phyloP scores from a whole-genome alignment of 2,329 filamentous ascomycete species.

The Didymosphaeria variabile region DNA sequence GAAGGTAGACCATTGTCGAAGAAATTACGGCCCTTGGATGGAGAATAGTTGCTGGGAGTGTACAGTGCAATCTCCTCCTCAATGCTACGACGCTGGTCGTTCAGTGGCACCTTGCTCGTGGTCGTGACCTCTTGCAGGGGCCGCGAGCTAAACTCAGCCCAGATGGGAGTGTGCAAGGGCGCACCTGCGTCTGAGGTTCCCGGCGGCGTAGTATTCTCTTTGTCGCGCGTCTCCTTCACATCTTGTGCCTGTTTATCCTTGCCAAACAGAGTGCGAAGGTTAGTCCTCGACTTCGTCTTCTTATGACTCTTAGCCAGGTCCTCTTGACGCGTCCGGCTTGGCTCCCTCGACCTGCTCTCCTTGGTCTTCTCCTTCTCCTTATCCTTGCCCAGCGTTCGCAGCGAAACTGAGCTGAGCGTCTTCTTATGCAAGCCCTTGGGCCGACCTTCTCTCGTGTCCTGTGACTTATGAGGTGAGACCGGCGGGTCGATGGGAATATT shows the following conservation, averaged over 20 bases:
- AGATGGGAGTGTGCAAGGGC: constrained; percentile 73
- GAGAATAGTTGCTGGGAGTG: constrained; percentile 67
- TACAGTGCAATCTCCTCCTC: constrained; percentile 67
- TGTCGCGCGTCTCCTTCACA: constrained; percentile 69
- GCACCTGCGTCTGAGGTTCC: constrained; percentile 55
- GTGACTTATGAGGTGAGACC: constrained; percentile 49
- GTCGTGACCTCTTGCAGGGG: constrained; percentile 39
- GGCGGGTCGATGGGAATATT: constrained; percentile 50
- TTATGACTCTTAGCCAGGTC: constrained; percentile 57
- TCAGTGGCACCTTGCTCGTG: constrained; percentile 56
- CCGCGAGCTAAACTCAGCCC: constrained; percentile 73
- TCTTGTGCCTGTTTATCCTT: constrained; percentile 77
- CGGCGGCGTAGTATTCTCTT: constrained; percentile 80
- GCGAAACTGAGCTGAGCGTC: constrained; percentile 63
- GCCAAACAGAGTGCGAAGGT: constrained; percentile 78
- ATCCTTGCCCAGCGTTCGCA: constrained; percentile 61
- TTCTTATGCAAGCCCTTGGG: constrained; percentile 59
- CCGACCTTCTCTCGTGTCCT: constrained; percentile 48
- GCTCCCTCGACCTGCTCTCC: constrained; percentile 45
- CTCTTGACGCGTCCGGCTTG: constrained; percentile 36
- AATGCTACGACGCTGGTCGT: constrained; percentile 55
- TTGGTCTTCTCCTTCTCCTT: constrained; percentile 51
- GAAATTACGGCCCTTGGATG: constrained; percentile 70
- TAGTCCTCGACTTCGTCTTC: constrained; percentile 85
- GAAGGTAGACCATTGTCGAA: constrained; percentile 60